Base-by-base conservation (phyloP, 2,329 filamentous ascomycete genomes). In the Colletotrichum tropicale region DNA sequence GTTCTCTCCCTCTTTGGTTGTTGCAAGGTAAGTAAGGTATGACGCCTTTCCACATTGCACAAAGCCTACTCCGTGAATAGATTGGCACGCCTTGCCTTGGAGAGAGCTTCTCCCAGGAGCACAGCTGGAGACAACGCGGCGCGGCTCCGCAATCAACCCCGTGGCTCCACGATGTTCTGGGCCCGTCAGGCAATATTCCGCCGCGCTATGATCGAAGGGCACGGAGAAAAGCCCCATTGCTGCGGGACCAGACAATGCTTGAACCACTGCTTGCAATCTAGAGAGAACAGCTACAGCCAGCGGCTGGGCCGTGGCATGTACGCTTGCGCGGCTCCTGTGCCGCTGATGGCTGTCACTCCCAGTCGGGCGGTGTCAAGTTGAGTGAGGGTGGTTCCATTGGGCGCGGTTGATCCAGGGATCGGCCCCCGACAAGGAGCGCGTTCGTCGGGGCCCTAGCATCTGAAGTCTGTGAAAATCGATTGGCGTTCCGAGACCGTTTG, bases 311-410 rank as follows among this genome's bases (percentile, higher is more conserved):
- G 52, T 61, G 66, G 65, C 55, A 70, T 70, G 71, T 58, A 61
- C 24, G 71, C 71, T 74, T 70, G 71, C 71, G 71, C 43, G 71
- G 71, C 56, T 58, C 43, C 43, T 21, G 34, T 24, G 26, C 28
- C 18, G 43, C 26, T 28, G 15, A 55, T 56, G 16, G 69, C 58
- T 62, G 66, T 55, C 56, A 43, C 24, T 64, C 71, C 38, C 30
- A 30, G 56, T 24, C 56, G 66, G 71, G 56, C 66, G 58, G 56
- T 74, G 66, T 74, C 71, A 74, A 48, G 38, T 74, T 74, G 36
- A 74, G 56, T 58, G 71, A 74, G 55, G 43, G 36, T 62, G 70
- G 65, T 28, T 61, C 65, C 55, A 73, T 69, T 36, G 52, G 26
- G 61, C 16, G 64, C 16, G 64, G 43, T 13, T 48, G 43, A 21